Percentiles rank a stretch among this genome's conserved stretches.
Evolutionary conservation across 2,329 filamentous ascomycete genomes (phyloP).

Genomic region (Verticillium alfalfae): DNA sequence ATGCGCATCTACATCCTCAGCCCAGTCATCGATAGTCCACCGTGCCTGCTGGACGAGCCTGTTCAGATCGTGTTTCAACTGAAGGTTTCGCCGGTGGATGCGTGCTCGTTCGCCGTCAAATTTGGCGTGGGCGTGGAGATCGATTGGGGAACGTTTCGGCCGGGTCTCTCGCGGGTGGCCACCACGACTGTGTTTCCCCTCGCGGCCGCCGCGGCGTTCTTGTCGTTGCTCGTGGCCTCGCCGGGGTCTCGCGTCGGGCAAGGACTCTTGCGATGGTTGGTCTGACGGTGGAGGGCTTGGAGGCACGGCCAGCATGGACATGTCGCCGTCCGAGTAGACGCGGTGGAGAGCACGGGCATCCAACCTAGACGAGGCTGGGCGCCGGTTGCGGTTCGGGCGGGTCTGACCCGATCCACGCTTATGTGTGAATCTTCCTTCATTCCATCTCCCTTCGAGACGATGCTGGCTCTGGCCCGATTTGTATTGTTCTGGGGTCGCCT

Average conservation of each 20-base stretch:
- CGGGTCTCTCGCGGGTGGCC: not conserved
- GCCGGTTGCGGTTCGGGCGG: not conserved
- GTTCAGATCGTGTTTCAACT: not conserved
- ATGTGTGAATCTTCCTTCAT: not conserved
- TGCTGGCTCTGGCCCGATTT: not conserved
- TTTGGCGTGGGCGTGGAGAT: not conserved
- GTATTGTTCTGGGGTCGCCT: not conserved
- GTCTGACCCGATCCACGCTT: not conserved
- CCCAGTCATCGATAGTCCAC: not conserved
- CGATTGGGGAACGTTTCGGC: not conserved
- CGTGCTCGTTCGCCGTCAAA: not conserved
- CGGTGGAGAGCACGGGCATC: not conserved
- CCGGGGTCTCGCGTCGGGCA: not conserved
- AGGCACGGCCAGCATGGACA: not conserved
- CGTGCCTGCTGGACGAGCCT: not conserved
- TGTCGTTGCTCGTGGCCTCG: not conserved
- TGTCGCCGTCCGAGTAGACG: constrained; percentile 4
- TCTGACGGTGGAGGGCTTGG: not conserved
- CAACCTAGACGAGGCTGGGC: not conserved
- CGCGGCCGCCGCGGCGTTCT: not conserved
- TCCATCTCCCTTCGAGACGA: not conserved
- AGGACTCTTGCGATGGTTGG: not conserved
- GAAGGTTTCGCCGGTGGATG: not conserved
- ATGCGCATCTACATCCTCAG: not conserved
- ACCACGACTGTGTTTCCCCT: not conserved